Percentiles rank a stretch among this genome's conserved stretches.
phyloP scores from a whole-genome alignment of 306 rosid species.

The Prosopis cineraria region DNA sequence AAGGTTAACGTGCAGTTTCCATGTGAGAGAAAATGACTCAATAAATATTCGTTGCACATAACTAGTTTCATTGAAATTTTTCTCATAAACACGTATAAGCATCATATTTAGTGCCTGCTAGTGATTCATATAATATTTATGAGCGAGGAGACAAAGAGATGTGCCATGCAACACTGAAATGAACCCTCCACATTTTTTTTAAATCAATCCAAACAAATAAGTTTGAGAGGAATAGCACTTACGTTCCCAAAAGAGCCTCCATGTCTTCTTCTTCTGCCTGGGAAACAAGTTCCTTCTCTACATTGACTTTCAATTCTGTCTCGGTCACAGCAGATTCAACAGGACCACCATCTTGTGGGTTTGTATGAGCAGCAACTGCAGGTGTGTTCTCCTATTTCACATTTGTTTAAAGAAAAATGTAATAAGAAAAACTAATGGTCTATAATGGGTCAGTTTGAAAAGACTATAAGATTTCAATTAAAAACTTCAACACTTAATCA shows the following conservation, averaged over 20 bases:
- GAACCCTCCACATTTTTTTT: background rate
- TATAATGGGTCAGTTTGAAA: background rate
- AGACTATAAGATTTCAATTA: background rate
- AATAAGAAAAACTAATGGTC: constrained; percentile 10
- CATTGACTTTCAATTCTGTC: constrained; percentile 78
- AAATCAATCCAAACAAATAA: background rate
- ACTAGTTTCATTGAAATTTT: constrained; percentile 25
- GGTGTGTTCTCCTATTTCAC: constrained; percentile 81
- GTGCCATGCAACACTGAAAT: constrained; percentile 16
- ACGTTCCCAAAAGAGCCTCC: constrained; percentile 97
- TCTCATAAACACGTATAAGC: constrained; percentile 14
- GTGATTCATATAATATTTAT: background rate
- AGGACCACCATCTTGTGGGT: constrained; percentile 55
- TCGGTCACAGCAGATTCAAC: constrained; percentile 56
- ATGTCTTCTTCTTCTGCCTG: constrained; percentile 99
- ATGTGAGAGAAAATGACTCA: constrained; percentile 10
- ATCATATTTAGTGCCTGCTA: constrained; percentile 11
- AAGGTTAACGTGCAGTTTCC: background rate
- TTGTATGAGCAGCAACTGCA: constrained; percentile 51
- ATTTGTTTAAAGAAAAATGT: constrained; percentile 22
- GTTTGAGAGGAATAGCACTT: constrained; percentile 37
- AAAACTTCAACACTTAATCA: background rate
- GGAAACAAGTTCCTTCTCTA: constrained; percentile 95
- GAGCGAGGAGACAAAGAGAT: constrained; percentile 24
- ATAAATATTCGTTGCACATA: background rate